These are phyloP conservation scores for Cymbidium sinense DNA, from an alignment of 106 monocot genomes.

Conservation along the genomic window DNA sequence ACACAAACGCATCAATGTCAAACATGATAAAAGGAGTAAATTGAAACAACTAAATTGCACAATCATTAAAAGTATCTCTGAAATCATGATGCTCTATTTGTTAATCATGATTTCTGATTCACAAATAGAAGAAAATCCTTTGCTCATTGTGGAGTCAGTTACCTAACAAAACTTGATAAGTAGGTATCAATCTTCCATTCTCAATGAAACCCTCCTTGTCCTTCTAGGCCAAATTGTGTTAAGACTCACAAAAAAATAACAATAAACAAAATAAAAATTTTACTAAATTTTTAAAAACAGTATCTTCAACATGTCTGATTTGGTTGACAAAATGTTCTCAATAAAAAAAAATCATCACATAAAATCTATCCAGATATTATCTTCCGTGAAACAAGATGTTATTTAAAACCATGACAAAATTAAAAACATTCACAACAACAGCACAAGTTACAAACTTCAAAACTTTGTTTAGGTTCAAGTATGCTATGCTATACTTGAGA, in stretches of 20 bases:
- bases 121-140: too few species aligned
- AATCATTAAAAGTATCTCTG: too few species aligned
- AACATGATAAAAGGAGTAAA: too few species aligned
- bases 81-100: too few species aligned
- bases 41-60: too few species aligned
- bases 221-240: background rate
- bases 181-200: background rate
- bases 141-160: too few species aligned
- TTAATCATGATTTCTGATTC: too few species aligned
- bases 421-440: background rate
- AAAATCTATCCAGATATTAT: background rate
- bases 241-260: background rate
- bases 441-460: background rate
- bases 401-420: background rate
- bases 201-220: background rate
- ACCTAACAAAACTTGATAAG: too few species aligned
- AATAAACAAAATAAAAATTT: background rate
- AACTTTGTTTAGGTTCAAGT: background rate
- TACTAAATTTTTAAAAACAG: background rate
- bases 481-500: background rate
- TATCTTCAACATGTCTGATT: background rate
- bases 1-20: too few species aligned
- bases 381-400: background rate
- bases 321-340: background rate
- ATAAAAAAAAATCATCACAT: background rate